Conservation (phyloP, 2,329 filamentous ascomycete species). For the Zymoseptoria passerinii region DNA sequence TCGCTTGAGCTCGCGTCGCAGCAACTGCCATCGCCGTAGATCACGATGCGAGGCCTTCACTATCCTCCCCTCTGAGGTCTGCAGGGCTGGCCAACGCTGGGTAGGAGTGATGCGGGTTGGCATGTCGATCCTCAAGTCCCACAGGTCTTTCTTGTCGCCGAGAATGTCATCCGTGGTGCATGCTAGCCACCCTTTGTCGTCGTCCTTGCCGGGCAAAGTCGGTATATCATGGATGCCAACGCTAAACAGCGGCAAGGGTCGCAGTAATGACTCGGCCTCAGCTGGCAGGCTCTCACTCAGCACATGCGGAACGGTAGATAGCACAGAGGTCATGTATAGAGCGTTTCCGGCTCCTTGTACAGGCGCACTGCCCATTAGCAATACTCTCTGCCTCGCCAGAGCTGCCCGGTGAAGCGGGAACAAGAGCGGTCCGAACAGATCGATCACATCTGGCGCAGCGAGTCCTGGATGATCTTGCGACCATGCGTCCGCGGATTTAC, state of each 20-base stretch:
- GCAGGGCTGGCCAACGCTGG: constrained; percentile 57
- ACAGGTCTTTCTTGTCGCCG: constrained; percentile 74
- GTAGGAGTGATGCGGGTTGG: constrained; percentile 20
- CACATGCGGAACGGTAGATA: constrained; percentile 77
- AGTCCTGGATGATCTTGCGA: constrained; percentile 74
- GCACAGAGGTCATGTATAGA: constrained; percentile 92
- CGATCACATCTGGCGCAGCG: constrained; percentile 67
- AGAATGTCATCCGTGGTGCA: constrained; percentile 95
- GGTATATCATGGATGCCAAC: constrained; percentile 90
- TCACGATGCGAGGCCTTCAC: constrained; percentile 88
- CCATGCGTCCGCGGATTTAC: constrained; percentile 49
- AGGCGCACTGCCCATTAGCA: constrained; percentile 78
- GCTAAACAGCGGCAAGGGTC: constrained; percentile 78
- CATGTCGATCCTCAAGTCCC: constrained; percentile 81
- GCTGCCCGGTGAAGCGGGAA: constrained; percentile 87
- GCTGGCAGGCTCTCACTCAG: constrained; percentile 59
- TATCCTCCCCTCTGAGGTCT: constrained; percentile 55
- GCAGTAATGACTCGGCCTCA: constrained; percentile 44
- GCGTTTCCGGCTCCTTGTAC: constrained; percentile 73
- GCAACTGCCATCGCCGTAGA: constrained; percentile 65
- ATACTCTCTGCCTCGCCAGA: constrained; percentile 74
- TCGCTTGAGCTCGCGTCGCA: constrained; percentile 38
- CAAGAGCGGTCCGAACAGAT: constrained; percentile 80
- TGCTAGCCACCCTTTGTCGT: constrained; percentile 66
- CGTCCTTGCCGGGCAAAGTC: constrained; percentile 53